phyloP scores from a whole-genome alignment of 306 rosid species.

The Quercus gilva region DNA sequence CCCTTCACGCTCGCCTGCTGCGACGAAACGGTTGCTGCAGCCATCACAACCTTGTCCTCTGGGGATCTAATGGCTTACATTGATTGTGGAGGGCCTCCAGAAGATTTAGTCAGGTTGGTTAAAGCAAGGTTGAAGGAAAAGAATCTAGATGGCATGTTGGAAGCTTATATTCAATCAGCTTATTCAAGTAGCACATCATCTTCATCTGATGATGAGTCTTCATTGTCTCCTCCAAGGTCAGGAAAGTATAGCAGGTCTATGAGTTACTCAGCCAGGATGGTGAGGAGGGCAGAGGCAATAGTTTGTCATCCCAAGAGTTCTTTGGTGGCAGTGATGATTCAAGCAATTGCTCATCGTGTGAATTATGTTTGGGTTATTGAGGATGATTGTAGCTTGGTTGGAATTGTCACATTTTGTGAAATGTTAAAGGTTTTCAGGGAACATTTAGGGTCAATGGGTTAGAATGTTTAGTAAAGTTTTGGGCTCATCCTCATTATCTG shows the following conservation, averaged over 20 bases:
- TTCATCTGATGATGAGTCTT: slow-evolving; percentile 82
- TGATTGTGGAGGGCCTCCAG: slow-evolving; percentile 89
- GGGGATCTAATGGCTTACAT: slow-evolving; percentile 96
- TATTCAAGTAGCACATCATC: slow-evolving; percentile 29
- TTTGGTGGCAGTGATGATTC: slow-evolving; percentile 87
- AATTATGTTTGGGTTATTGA: slow-evolving; percentile 92
- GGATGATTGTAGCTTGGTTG: slow-evolving; percentile 82
- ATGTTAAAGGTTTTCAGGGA: slow-evolving; percentile 84
- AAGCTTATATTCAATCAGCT: slow-evolving; percentile 46
- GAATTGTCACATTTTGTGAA: slow-evolving; percentile 76
- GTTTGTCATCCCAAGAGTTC: slow-evolving; percentile 95
- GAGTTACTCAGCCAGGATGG: slow-evolving; percentile 82
- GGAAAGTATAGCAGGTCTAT: slow-evolving; percentile 60
- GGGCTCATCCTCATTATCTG: not conserved
- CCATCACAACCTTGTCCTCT: slow-evolving; percentile 63
- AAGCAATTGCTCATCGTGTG: slow-evolving; percentile 93
- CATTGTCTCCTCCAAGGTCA: slow-evolving; percentile 36
- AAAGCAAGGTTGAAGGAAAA: slow-evolving; percentile 63
- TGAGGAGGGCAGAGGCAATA: slow-evolving; percentile 78
- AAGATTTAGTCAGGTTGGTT: slow-evolving; percentile 63
- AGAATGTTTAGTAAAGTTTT: slow-evolving; percentile 1
- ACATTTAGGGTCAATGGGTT: slow-evolving; percentile 39
- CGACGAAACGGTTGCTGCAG: slow-evolving; percentile 76
- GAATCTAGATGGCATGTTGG: slow-evolving; percentile 57
- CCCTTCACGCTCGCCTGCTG: slow-evolving; percentile 77